Base-by-base conservation (phyloP, 2,329 filamentous ascomycete genomes). In the Diaporthe humulicola region DNA sequence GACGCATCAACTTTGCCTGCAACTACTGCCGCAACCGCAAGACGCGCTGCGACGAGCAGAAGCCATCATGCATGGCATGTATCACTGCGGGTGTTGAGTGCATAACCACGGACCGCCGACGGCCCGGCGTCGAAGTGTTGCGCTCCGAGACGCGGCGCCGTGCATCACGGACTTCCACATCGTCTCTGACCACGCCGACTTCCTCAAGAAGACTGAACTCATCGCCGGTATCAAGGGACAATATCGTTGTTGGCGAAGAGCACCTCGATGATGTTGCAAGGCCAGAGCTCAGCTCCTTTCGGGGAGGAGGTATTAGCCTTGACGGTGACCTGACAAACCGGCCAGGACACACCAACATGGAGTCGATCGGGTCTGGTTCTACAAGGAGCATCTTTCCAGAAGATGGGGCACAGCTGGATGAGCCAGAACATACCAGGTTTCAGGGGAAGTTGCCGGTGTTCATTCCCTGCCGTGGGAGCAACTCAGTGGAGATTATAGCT, bases 11-110 rank as follows among this genome's bases (percentile, higher is more conserved):
- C 14, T 69, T 78, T 36, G 78, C 78, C 14, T 79, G 78, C 70
- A 79, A 79, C 64, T 77, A 78, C 64, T 81, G 80, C 74, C 79
- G 80, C 19, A 79, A 78, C 61, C 79, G 80, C 75, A 81, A 81
- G 76, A 80, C 80, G 19, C 79, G 80, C 25, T 81, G 80, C 74
- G 80, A 81, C 69, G 78, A 79, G n/a, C 71, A 76, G 45, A 75
- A 76, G 38, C 80, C 80, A 8, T 79, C 78, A 48, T 81, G 80
- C 67, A 60, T 14, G 22, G 57, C 57, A 1, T 60, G 57, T 17
- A 60, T 14, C 22, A 36, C 33, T 12, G 57, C 57, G 4, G 57
- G 57, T 14, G n/a, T 60, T n/a, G 57, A 60, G 22, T 60, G 57
- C n/a, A 10, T 60, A 15, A 60, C 57, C 36, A 60, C 57, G 3